Evolutionary conservation across 2,329 filamentous ascomycete species (phyloP).

Genomic region (Cladosporium sp.): DNA sequence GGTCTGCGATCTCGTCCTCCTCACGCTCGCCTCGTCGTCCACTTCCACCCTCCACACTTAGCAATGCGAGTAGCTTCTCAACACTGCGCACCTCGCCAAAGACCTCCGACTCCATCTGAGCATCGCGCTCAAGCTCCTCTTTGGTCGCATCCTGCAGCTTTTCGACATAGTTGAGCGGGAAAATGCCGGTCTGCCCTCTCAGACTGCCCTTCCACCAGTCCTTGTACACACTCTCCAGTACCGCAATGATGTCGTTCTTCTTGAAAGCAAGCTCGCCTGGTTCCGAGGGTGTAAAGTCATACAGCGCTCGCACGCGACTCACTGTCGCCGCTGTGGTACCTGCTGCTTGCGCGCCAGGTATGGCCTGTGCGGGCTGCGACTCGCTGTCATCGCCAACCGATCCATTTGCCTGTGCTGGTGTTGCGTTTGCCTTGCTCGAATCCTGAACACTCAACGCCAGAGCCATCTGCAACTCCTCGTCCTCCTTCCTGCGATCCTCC

Average conservation of each 20-base stretch:
- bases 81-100: conserved; percentile 77
- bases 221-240: conserved; percentile 96
- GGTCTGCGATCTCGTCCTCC: conserved; percentile 89
- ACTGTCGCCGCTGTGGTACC: conserved; percentile 96
- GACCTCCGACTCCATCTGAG: conserved; percentile 86
- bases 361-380: conserved; percentile 43
- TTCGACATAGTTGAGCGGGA: conserved; percentile 97
- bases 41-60: conserved; percentile 67
- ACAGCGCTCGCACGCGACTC: conserved; percentile 87
- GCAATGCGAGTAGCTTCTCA: conserved; percentile 78
- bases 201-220: conserved; percentile 99
- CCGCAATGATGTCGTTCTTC: conserved; percentile 95
- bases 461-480: conserved; percentile 96
- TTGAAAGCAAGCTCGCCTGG: conserved; percentile 93
- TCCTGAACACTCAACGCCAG: conserved; percentile 90
- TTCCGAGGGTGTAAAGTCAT: conserved; percentile 92
- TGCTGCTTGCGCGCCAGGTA: conserved; percentile 50
- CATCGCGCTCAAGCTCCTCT: conserved; percentile 91
- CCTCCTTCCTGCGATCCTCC: conserved; percentile 87
- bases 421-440: conserved; percentile 54
- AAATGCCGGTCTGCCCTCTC: conserved; percentile 93
- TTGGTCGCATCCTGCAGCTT: conserved; percentile 92
- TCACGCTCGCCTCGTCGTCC: conserved; percentile 69
- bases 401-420: conserved; percentile 35
- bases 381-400: conserved; percentile 26